Evolutionary conservation across 208 protist species (phyloP), one percentile per base, ranked within the genome.

Genomic region (Acanthamoeba castellanii): DNA sequence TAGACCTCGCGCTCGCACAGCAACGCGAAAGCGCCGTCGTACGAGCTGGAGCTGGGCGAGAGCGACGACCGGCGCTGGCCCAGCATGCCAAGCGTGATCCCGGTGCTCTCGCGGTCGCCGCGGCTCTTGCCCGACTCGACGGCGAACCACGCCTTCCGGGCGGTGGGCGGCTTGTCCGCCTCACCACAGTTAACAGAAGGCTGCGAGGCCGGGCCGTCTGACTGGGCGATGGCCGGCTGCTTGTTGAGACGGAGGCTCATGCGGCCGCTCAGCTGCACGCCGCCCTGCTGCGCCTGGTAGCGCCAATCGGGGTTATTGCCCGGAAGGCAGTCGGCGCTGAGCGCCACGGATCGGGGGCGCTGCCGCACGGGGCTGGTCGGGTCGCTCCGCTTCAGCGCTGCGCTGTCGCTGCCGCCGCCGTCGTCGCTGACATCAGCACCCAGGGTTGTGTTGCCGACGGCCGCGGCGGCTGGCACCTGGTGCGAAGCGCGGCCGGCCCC

Each of bases 1-100:
- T n/a, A 88, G 30, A 88, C 50, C 52, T 88, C 81, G 81, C 81
- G 81, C 34, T 88, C 81, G 1, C 50, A 37, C 47, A 88, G 81
- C 25, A 88, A 27, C 50, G 81, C 81, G 27, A 88, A 88, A 0
- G 52, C n/a, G 20, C 81, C 81, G 81, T 88, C 81, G 50, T 32
- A 22, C 22, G 22, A n/a, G 50, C 50, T 25, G n/a, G 47, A 18
- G 20, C 47, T 14, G 22, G 81, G 47, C 30, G 81, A 42, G n/a
- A 45, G 30, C 81, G 81, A 64, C 30, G 81, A 59, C 14, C 81
- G 81, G 11, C 81, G 45, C 81, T 88, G 81, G n/a, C 81, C 81
- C 3, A 88, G 34, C 72, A 50, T 42, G 32, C 66, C 66, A 2
- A n/a, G 66, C 30, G 66, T 52, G 42, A 45, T 52, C 42, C 81